A percentile compares a stretch with the other conserved stretches of the same genome.
These are phyloP conservation scores for Boletus pseudo-olivaceus DNA, from an alignment of 768 basidiomycete species.

Conservation along the genomic window DNA sequence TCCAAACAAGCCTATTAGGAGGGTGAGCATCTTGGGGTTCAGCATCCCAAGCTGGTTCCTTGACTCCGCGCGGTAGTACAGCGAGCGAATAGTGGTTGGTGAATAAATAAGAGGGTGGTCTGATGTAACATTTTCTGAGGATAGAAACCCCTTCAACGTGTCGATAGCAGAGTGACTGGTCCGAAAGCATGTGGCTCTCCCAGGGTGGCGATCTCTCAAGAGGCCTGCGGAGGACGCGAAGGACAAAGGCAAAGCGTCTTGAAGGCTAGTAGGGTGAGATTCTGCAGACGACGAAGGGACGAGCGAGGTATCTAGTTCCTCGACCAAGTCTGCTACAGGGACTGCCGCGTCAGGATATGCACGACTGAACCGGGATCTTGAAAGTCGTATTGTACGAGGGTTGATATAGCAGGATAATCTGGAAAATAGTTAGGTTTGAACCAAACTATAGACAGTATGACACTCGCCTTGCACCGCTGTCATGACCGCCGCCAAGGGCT, in stretches of 20 bases:
- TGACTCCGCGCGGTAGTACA: conserved; percentile 38
- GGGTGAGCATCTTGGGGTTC: conserved; percentile 34
- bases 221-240: neutral
- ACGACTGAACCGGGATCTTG: neutral
- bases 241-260: neutral
- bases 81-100: conserved; percentile 34
- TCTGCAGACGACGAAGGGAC: neutral
- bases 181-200: neutral
- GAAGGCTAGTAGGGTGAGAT: neutral
- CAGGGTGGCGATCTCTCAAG: neutral
- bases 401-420: conserved; percentile 5
- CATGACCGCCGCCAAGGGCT: conserved; percentile 38
- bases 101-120: conserved; percentile 16
- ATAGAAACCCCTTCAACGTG: conserved; percentile 13
- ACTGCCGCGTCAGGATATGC: neutral
- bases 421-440: neutral
- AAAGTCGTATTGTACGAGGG: neutral
- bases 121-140: conserved; percentile 10
- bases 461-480: conserved; percentile 26
- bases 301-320: neutral
- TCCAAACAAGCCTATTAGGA: conserved; percentile 48
- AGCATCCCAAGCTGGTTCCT: conserved; percentile 34
- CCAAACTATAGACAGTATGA: neutral
- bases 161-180: conserved; percentile 9
- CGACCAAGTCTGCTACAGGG: neutral